Percentiles rank a stretch among this genome's conserved stretches.
Conservation (phyloP, 768 basidiomycete species). For the Heimioporus sp. region DNA sequence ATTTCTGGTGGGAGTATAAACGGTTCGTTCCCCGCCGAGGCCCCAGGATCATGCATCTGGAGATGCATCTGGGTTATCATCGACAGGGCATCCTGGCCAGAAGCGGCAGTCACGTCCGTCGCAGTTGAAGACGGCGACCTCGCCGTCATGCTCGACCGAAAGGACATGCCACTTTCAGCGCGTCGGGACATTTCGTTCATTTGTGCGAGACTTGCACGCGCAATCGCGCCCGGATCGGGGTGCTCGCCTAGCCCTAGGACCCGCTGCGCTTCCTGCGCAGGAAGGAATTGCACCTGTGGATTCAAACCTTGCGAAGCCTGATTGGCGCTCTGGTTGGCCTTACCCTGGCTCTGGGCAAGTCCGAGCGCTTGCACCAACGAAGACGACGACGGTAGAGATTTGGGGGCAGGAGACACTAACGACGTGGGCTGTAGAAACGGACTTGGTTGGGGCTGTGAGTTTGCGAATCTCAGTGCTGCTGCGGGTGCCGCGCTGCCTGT, state of each 20-base stretch:
- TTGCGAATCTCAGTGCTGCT: slow-evolving; percentile 16
- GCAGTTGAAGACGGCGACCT: slow-evolving; percentile 18
- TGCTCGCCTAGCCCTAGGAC: slow-evolving; percentile 41
- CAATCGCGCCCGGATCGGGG: slow-evolving; percentile 52
- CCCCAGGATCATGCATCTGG: slow-evolving; percentile 33
- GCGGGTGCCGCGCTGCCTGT: slow-evolving; percentile 12
- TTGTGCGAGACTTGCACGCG: slow-evolving; percentile 66
- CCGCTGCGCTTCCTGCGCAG: slow-evolving; percentile 54
- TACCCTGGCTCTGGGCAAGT: slow-evolving; percentile 7
- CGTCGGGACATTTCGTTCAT: slow-evolving; percentile 78
- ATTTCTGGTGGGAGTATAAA: slow-evolving; percentile 25
- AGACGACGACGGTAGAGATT: slow-evolving; percentile 17
- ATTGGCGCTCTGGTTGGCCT: slow-evolving; percentile 1
- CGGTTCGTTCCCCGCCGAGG: slow-evolving; percentile 27
- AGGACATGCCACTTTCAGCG: slow-evolving; percentile 40
- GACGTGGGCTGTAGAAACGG: slow-evolving; percentile 26
- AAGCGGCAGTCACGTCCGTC: slow-evolving; percentile 9
- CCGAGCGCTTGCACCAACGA: slow-evolving; percentile 28
- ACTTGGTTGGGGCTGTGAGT: slow-evolving; percentile 26
- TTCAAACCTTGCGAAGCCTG: slow-evolving; percentile 9
- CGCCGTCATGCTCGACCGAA: slow-evolving; percentile 23
- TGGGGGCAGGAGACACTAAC: slow-evolving; percentile 16
- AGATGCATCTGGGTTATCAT: slow-evolving; percentile 50
- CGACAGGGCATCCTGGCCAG: slow-evolving; percentile 45
- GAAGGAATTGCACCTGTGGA: slow-evolving; percentile 44